Base-by-base conservation (phyloP, 1,284 basidiomycete species). In the Moesziomyces globuligerus region DNA sequence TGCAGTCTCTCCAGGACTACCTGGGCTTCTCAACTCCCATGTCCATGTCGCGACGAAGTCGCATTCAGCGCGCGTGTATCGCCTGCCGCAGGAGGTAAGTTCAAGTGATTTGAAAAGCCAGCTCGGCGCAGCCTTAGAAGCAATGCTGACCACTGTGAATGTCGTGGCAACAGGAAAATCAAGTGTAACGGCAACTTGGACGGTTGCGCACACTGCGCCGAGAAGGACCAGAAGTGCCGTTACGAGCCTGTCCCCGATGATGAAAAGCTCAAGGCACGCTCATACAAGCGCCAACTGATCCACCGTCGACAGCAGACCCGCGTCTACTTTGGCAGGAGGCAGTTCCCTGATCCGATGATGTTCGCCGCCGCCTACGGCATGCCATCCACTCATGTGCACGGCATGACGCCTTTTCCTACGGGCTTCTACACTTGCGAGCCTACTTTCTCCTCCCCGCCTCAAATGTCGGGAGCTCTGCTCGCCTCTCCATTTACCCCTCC, bases 221-320 rank as follows among this genome's bases (percentile, higher is more conserved):
- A 50, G 20, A 51, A 38, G 37, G 48, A 40, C 13, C 55, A 40
- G 13, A 39, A 38, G 8, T 58, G 55, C 25, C 32, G 37, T 9
- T 58, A 58, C 36, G 55, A 58, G 38, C 23, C 55, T 18, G 55
- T 58, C 9, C 15, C 55, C n/a, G 55, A 50, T 21, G 47, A 46
- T n/a, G 55, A 58, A 13, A 58, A 58, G 55, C 48, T 50, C 55
- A 58, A 51, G 29, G 55, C 42, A 17, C 48, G 43, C 21, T 58
- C 55, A 3, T 58, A 58, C 43, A 58, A 58, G 38, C 47, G 55
- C 11, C 48, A 50, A 26, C 55, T 58, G 25, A 45, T 29, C 11
- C 41, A 50, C 7, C 47, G 55, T 21, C 47, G 48, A 42, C 41
- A 40, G 23, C 48, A 58, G 28, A 45, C 52, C 7, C 44, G 37